Base-by-base conservation (phyloP, 805 yeast species). In the Hemisphaericaspora nanyangensis region DNA sequence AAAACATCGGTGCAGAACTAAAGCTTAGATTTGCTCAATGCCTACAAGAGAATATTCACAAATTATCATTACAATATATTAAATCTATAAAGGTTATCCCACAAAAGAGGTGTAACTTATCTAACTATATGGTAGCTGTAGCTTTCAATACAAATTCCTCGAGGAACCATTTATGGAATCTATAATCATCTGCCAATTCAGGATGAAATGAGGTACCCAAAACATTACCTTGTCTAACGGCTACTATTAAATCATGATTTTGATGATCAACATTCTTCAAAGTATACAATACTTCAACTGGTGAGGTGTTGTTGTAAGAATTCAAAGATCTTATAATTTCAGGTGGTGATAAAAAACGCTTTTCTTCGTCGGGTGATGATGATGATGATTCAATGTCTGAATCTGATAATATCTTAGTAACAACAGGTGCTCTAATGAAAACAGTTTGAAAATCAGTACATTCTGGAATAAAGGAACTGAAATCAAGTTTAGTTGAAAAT, bases 171-270 rank as follows among this genome's bases (percentile, higher is more conserved):
- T 74, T 70, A 55, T 85, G 95, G 52, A 85, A 76, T 24, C 83
- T 60, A 31, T 55, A 50, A 46, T 82, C 87, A 11, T 55, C 60
- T 1, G 81, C 61, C 27, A 85, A 67, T 57, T 85, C 95, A 0
- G 95, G 95, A 55, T 85, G 95, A 58, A 85, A 85, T 2, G 88
- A 79, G 1, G 90, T 85, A 2, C 88, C 91, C 35, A 85, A 56
- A 25, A 77, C 64, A 28, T 70, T 70, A 0, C 82, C 85, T 54
- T 85, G 89, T 50, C 77, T 68, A 6, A 84, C 88, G 0, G 90
- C 93, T 3, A 85, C 91, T 25, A 85, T 71, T 28, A 76, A 57
- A 1, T 64, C 61, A 22, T 54, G 44, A 44, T 58, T 47, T 28
- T 52, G 48, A 17, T 33, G 39, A 18, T 50, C 50, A 13, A 17